Percentiles rank a stretch among this genome's conserved stretches.
Evolutionary conservation across 2,329 filamentous ascomycete species (phyloP).

Genomic region (Aspergillus uvarum): DNA sequence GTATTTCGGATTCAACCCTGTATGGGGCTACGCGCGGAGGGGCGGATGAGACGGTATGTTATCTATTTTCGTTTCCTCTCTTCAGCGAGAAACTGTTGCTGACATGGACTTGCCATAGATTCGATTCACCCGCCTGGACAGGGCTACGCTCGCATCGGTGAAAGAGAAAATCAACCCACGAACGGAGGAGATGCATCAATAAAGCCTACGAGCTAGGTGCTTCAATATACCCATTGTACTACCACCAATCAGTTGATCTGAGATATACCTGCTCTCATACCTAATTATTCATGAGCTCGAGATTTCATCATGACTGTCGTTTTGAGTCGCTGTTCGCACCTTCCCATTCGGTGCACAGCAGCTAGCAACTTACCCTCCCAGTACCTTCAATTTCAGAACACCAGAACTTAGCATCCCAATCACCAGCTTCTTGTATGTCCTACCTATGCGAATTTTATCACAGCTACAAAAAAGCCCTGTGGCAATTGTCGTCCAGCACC

Average conservation of each 20-base stretch:
- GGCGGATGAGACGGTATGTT: conserved; percentile 68
- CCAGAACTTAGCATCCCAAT: no score
- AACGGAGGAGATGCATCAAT: conserved; percentile 26
- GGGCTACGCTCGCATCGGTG: conserved; percentile 31
- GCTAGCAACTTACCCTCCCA: no score
- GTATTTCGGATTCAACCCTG: conserved; percentile 74
- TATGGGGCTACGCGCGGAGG: conserved; percentile 62
- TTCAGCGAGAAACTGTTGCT: conserved; percentile 3
- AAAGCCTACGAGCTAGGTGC: neutral
- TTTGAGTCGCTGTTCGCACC: neutral
- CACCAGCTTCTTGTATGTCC: no score
- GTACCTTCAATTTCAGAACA: no score
- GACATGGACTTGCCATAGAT: conserved; percentile 30
- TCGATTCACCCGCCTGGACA: conserved; percentile 41
- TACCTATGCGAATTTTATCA: no score
- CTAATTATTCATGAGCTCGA: neutral
- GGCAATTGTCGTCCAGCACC: no score
- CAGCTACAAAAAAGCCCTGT: no score
- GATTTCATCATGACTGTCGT: neutral
- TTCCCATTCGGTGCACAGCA: neutral
- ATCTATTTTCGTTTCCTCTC: neutral
- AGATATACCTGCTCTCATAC: neutral
- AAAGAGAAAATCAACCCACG: conserved; percentile 39
- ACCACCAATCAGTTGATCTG: neutral
- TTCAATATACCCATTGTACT: neutral